Evolutionary conservation across 2,329 filamentous ascomycete genomes (phyloP).

Genomic region (Fusarium azukiicola): DNA sequence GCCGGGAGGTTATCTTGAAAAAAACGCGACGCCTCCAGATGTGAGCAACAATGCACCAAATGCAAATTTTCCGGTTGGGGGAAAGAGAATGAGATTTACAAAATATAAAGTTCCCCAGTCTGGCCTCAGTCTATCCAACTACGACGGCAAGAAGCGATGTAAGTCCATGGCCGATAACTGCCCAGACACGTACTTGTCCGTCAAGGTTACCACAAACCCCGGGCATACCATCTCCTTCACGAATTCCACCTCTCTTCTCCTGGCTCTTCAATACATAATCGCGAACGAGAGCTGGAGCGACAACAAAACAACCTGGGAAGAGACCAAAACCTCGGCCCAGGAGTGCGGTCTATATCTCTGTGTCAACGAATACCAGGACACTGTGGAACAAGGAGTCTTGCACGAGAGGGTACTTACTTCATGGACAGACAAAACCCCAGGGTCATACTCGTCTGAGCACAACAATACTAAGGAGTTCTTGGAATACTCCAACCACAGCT

Average conservation of each 20-base stretch:
- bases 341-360: conserved; percentile 41
- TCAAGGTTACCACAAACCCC: conserved; percentile 27
- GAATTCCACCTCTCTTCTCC: conserved; percentile 18
- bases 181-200: conserved; percentile 27
- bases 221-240: conserved; percentile 24
- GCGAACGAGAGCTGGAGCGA: conserved; percentile 18
- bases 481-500: conserved; percentile 14
- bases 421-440: background rate
- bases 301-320: conserved; percentile 24
- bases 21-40: background rate
- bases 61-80: background rate
- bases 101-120: conserved; percentile 5
- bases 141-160: background rate
- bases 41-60: conserved; percentile 10
- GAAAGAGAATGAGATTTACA: background rate
- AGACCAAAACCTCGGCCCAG: background rate
- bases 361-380: conserved; percentile 22
- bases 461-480: background rate
- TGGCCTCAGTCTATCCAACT: conserved; percentile 4
- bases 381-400: conserved; percentile 19
- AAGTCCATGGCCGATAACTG: background rate
- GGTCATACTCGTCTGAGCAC: background rate
- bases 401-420: conserved; percentile 5
- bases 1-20: background rate
- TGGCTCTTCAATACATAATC: conserved; percentile 26